phyloP scores from a whole-genome alignment of 495 filamentous ascomycete genomes.

The Penicillium soppii region DNA sequence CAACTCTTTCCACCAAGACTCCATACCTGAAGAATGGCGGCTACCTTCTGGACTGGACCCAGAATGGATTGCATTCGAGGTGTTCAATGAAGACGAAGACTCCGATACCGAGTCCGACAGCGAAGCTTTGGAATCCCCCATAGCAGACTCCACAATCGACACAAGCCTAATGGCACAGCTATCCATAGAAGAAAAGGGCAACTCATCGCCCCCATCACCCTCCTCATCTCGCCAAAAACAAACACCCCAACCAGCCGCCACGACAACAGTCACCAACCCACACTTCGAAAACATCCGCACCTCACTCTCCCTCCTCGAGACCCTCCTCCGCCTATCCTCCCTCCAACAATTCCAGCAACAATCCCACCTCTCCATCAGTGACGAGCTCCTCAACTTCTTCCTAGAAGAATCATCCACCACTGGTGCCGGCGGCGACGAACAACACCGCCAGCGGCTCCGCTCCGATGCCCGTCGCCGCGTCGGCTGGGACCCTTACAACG shows the following conservation, averaged over 20 bases:
- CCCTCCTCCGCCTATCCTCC: conserved; percentile 84
- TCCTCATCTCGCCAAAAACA: conserved; percentile 18
- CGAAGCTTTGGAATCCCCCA: conserved; percentile 27
- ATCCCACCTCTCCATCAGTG: conserved; percentile 89
- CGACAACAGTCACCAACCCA: conserved; percentile 40
- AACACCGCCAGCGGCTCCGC: conserved; percentile 68
- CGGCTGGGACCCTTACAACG: conserved; percentile 88
- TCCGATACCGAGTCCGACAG: conserved; percentile 61
- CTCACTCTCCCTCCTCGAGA: conserved; percentile 90
- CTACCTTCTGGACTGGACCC: conserved; percentile 81
- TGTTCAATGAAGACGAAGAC: conserved; percentile 65
- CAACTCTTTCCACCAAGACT: conserved; percentile 29
- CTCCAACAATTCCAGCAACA: conserved; percentile 97
- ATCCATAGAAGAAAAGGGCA: conserved; percentile 28
- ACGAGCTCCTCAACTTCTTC: conserved; percentile 94
- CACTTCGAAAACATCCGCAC: conserved; percentile 63
- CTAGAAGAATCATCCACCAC: conserved; percentile 76
- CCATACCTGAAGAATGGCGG: conserved; percentile 53
- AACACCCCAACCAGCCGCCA: conserved; percentile 38
- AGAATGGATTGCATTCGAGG: conserved; percentile 95
- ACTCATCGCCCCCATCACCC: conserved; percentile 23
- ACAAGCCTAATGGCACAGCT: conserved; percentile 43
- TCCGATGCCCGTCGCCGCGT: conserved; percentile 71
- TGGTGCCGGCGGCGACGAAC: conserved; percentile 67
- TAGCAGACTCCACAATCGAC: conserved; percentile 30